Percentiles rank a stretch among this genome's conserved stretches.
Evolutionary conservation across 495 filamentous ascomycete species (phyloP).

Genomic region (Parachaetomium inaequale): DNA sequence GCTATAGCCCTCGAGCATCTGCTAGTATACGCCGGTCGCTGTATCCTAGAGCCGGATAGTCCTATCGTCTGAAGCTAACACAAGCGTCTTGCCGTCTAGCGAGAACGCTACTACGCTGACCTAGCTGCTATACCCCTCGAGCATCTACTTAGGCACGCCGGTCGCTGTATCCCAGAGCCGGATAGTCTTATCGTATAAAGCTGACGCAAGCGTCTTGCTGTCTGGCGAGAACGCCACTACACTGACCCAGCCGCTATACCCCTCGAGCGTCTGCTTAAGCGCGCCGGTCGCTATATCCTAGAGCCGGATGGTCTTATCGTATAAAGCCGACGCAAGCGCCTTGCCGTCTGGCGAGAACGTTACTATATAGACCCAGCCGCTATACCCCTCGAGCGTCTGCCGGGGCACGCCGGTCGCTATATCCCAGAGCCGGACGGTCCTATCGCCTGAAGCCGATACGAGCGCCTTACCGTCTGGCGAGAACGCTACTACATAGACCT

Average conservation of each 20-base stretch:
- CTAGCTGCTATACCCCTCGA: no score
- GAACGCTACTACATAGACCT: not conserved
- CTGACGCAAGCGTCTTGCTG: no score
- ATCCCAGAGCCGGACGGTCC: constrained; percentile 5
- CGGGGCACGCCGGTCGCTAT: not conserved
- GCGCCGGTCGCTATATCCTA: constrained; percentile 1
- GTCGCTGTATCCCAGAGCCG: no score
- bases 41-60: no score
- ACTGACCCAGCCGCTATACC: no score
- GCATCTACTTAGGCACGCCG: no score
- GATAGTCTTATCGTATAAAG: not conserved
- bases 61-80: no score
- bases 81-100: no score
- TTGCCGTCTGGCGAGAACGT: constrained; percentile 3
- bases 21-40: no score
- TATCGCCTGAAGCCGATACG: not conserved
- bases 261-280: not conserved
- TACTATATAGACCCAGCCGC: not conserved
- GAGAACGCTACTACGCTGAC: no score
- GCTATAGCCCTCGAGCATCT: no score
- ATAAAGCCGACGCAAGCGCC: not conserved
- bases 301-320: constrained; percentile 2
- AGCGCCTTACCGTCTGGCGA: constrained; percentile 1
- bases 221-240: no score
- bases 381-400: constrained; percentile 1